Conservation (phyloP, 805 yeast species). For the Clavispora asparagi region DNA sequence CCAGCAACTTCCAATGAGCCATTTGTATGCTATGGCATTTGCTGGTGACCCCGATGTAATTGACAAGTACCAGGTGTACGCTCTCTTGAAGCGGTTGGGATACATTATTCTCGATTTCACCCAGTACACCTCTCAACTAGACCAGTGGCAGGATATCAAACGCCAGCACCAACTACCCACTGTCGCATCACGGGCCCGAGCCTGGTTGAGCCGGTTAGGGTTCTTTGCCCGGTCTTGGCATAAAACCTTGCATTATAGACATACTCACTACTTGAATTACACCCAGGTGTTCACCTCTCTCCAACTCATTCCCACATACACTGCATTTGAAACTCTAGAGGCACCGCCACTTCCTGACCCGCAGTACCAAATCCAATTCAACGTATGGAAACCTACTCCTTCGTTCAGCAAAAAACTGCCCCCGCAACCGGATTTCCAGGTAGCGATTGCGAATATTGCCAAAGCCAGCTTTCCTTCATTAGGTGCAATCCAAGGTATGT, state of each 20-base stretch:
- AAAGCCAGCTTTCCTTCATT: conserved; percentile 43
- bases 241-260: conserved; percentile 12
- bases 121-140: conserved; percentile 9
- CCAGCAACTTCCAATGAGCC: conserved; percentile 52
- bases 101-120: conserved; percentile 44
- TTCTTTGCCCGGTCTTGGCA: background rate
- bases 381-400: conserved; percentile 82
- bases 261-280: conserved; percentile 24
- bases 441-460: conserved; percentile 52
- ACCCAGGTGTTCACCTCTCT: conserved; percentile 20
- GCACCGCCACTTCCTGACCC: conserved; percentile 5
- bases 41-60: conserved; percentile 30
- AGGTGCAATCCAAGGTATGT: conserved; percentile 31
- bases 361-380: conserved; percentile 39
- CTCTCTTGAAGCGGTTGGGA: conserved; percentile 73
- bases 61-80: conserved; percentile 61
- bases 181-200: background rate
- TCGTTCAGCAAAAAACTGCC: conserved; percentile 67
- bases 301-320: conserved; percentile 14
- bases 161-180: conserved; percentile 21
- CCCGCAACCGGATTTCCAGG: conserved; percentile 68
- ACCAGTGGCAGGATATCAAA: conserved; percentile 5
- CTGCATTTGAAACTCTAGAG: conserved; percentile 10
- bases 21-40: conserved; percentile 53
- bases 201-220: background rate